Conservation (phyloP, 805 yeast genomes). For the Spathaspora gorwiae region DNA sequence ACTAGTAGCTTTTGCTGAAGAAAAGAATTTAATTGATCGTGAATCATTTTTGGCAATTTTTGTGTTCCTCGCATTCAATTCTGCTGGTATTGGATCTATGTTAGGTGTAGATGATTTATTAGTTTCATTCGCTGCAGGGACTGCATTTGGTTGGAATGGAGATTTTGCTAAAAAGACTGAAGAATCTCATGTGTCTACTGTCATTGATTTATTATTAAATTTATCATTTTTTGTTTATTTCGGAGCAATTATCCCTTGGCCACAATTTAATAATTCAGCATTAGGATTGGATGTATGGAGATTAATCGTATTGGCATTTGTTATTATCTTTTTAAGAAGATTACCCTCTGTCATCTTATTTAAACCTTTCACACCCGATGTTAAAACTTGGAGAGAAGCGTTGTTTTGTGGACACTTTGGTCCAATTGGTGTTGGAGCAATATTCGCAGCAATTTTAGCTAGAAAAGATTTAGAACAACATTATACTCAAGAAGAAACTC, state of each 20-base stretch:
- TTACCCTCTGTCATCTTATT: constrained; percentile 75
- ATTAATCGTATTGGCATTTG: constrained; percentile 66
- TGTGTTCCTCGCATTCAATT: constrained; percentile 72
- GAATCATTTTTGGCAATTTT: constrained; percentile 86
- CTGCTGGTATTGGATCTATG: constrained; percentile 86
- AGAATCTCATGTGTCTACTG: constrained; percentile 82
- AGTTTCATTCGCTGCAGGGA: constrained; percentile 88
- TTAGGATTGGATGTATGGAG: constrained; percentile 78
- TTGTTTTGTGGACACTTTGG: constrained; percentile 94
- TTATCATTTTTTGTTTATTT: constrained; percentile 84
- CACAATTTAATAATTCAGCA: constrained; percentile 55
- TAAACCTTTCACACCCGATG: constrained; percentile 80
- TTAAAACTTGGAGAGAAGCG: constrained; percentile 91
- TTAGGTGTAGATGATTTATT: constrained; percentile 85
- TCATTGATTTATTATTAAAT: constrained; percentile 79
- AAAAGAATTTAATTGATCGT: constrained; percentile 66
- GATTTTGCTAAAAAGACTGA: constrained; percentile 79
- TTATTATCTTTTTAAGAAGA: constrained; percentile 70
- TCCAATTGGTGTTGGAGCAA: constrained; percentile 93
- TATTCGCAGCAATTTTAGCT: constrained; percentile 78
- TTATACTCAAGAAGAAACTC: constrained; percentile 51
- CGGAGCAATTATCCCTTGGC: constrained; percentile 91
- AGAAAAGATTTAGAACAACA: constrained; percentile 61
- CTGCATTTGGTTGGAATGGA: constrained; percentile 93
- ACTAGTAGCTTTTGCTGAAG: constrained; percentile 70